Evolutionary conservation across 306 rosid species (phyloP).

Genomic region (apple (Malus domestica)): DNA sequence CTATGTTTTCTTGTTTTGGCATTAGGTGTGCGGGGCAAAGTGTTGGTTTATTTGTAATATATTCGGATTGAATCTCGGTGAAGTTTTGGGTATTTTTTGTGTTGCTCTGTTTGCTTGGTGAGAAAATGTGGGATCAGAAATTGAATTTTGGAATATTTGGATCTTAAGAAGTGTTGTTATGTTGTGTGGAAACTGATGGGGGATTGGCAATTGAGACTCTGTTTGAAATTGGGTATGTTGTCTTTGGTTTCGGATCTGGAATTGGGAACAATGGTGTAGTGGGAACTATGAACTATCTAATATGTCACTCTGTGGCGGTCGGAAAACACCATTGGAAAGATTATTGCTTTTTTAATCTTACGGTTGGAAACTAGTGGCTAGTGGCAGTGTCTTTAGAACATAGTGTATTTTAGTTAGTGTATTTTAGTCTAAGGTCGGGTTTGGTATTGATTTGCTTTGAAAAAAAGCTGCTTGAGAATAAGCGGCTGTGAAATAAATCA

Average conservation of each 20-base stretch:
- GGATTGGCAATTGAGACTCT: background rate
- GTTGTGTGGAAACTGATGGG: background rate
- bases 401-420: background rate
- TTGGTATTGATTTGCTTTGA: no score
- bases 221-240: background rate
- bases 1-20: background rate
- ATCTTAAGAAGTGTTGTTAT: background rate
- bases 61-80: background rate
- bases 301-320: background rate
- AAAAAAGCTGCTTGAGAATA: no score
- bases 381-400: background rate
- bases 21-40: conserved; percentile 4
- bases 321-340: background rate
- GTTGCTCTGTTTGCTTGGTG: conserved; percentile 9
- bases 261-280: background rate
- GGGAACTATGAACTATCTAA: background rate
- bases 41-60: background rate
- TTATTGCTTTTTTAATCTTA: background rate
- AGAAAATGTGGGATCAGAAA: conserved; percentile 20
- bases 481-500: no score
- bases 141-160: conserved; percentile 3
- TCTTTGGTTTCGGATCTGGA: background rate
- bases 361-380: background rate
- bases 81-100: conserved; percentile 7
- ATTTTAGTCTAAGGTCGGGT: no score